Conservation (phyloP, 2,329 filamentous ascomycete species). For the Venturia effusa region DNA sequence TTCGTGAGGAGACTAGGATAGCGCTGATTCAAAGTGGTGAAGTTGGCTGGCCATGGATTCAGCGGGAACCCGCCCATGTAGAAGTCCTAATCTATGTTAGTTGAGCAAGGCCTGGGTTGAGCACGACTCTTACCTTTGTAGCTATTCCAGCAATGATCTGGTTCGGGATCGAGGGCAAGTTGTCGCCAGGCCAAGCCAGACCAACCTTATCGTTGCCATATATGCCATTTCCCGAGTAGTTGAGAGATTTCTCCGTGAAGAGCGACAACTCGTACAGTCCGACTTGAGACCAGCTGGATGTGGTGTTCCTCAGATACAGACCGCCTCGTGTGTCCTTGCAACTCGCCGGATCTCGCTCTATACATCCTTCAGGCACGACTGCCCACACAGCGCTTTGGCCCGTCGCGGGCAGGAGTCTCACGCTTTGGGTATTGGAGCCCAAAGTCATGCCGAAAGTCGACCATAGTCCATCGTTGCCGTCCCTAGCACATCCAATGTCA, state of each 20-base stretch:
- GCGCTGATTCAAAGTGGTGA: conserved; percentile 5
- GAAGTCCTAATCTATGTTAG: conserved; percentile 9
- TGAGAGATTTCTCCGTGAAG: conserved; percentile 14
- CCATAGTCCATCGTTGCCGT: conserved; percentile 13
- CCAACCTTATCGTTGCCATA: conserved; percentile 12
- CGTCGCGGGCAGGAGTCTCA: conserved; percentile 11
- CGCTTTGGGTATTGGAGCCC: conserved; percentile 10
- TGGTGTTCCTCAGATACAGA: conserved; percentile 14
- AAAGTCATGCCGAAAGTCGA: conserved; percentile 11
- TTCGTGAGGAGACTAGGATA: conserved; percentile 12
- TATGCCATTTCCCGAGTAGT: conserved; percentile 13
- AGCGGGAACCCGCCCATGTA: conserved; percentile 11
- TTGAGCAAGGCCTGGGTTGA: neutral
- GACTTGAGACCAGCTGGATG: conserved; percentile 15
- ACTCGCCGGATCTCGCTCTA: conserved; percentile 12
- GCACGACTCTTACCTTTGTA: neutral
- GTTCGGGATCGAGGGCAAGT: conserved; percentile 6
- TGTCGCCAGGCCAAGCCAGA: conserved; percentile 10
- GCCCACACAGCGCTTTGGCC: conserved; percentile 6
- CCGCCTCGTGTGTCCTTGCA: conserved; percentile 15
- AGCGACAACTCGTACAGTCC: conserved; percentile 14
- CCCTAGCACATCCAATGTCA: conserved; percentile 1
- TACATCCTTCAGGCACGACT: conserved; percentile 13
- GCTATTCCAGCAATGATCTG: conserved; percentile 11
- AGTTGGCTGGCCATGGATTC: conserved; percentile 12